Percentiles rank a stretch among this genome's conserved stretches.
Conservation (phyloP, 441 rosid genomes). For the Corymbia calophylla region DNA sequence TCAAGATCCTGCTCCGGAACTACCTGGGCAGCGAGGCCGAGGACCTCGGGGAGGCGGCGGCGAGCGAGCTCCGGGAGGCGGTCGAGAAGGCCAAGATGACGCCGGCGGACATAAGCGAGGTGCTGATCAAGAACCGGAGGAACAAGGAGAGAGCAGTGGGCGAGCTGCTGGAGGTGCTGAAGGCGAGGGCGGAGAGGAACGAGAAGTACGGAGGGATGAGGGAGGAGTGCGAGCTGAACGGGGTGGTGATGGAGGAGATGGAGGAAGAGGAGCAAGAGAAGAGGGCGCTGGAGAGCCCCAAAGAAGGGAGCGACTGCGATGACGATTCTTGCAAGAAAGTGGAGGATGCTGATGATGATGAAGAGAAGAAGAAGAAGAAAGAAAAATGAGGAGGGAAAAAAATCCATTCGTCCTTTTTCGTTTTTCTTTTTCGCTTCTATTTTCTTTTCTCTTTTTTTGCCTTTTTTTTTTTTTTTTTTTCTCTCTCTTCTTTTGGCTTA, state of each 20-base stretch:
- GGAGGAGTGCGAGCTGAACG: constrained; percentile 11
- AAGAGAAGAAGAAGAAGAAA: constrained; percentile 11
- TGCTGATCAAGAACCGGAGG: constrained; percentile 62
- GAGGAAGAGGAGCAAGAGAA: constrained; percentile 64
- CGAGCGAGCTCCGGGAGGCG: constrained; percentile 33
- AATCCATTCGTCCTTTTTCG: neutral
- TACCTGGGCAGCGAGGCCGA: constrained; percentile 31
- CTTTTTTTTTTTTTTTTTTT: neutral
- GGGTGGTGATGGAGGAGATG: constrained; percentile 19
- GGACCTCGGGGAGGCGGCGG: neutral
- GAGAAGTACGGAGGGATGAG: constrained; percentile 22
- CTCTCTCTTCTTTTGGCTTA: neutral
- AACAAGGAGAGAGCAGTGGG: constrained; percentile 40
- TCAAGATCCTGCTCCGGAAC: constrained; percentile 66
- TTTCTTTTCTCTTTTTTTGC: neutral
- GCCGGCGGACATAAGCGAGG: constrained; percentile 89
- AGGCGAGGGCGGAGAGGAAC: constrained; percentile 32
- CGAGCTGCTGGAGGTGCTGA: constrained; percentile 50
- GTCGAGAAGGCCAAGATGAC: constrained; percentile 68
- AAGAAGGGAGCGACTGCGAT: constrained; percentile 30
- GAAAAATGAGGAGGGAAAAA: neutral
- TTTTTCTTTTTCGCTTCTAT: neutral
- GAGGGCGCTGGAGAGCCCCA: constrained; percentile 54
- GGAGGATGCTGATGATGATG: constrained; percentile 18
- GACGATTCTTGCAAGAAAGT: constrained; percentile 4